A percentile compares a stretch with the other conserved stretches of the same genome.
phyloP scores from a whole-genome alignment of 805 yeast species.

The Candida nemodendra region DNA sequence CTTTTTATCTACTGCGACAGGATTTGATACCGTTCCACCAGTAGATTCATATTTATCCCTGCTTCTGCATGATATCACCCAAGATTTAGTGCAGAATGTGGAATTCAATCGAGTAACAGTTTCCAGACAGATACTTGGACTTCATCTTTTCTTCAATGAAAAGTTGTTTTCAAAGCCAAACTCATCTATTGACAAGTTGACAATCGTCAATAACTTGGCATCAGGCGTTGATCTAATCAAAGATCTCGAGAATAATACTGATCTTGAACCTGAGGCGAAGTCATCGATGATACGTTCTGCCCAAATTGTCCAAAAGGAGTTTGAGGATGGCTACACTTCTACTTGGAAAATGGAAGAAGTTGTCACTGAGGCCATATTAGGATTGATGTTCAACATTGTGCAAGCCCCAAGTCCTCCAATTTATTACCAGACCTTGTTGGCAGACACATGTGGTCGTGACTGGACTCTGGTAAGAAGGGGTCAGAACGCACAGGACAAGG shows the following conservation, averaged over 20 bases:
- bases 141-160: slow-evolving; percentile 69
- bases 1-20: slow-evolving; percentile 50
- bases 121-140: slow-evolving; percentile 72
- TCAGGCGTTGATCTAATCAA: slow-evolving; percentile 38
- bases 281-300: slow-evolving; percentile 30
- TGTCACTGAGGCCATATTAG: slow-evolving; percentile 77
- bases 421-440: slow-evolving; percentile 80
- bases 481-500: slow-evolving; percentile 25
- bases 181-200: slow-evolving; percentile 69
- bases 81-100: slow-evolving; percentile 72
- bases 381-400: slow-evolving; percentile 77
- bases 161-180: slow-evolving; percentile 72
- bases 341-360: slow-evolving; percentile 93
- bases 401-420: slow-evolving; percentile 61
- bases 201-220: slow-evolving; percentile 36
- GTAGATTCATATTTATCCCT: slow-evolving; percentile 51
- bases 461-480: slow-evolving; percentile 43
- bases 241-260: slow-evolving; percentile 28
- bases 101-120: slow-evolving; percentile 90
- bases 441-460: slow-evolving; percentile 82
- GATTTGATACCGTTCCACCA: slow-evolving; percentile 66
- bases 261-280: slow-evolving; percentile 26
- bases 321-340: slow-evolving; percentile 41
- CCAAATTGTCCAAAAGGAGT: slow-evolving; percentile 39
- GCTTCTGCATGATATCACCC: slow-evolving; percentile 69